A percentile compares a stretch with the other conserved stretches of the same genome.
phyloP scores from a whole-genome alignment of 176 grass and related monocot species.

The Hsuehochloa calcarea region DNA sequence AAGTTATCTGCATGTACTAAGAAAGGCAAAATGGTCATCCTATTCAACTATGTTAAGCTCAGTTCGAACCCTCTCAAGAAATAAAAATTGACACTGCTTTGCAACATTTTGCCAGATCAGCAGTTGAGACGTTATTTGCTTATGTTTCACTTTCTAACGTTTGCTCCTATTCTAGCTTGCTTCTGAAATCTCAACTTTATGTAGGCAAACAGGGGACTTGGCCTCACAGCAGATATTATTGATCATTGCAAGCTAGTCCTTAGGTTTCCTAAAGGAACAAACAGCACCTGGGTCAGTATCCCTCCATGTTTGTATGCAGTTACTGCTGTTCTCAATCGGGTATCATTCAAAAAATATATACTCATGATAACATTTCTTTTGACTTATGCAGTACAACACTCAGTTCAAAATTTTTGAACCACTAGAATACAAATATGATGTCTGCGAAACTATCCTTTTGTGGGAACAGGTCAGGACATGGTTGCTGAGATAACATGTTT shows the following conservation, averaged over 20 bases:
- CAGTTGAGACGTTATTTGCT: neutral
- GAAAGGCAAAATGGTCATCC: neutral
- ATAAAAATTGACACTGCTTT: neutral
- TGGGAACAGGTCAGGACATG: slow-evolving; percentile 81
- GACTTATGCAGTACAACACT: slow-evolving; percentile 64
- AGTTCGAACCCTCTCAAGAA: neutral
- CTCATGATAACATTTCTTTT: slow-evolving; percentile 12
- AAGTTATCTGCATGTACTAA: neutral
- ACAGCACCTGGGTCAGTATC: slow-evolving; percentile 78
- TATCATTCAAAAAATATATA: neutral
- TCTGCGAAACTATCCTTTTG: slow-evolving; percentile 77
- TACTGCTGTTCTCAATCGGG: neutral
- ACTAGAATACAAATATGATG: slow-evolving; percentile 75
- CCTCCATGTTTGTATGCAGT: slow-evolving; percentile 33
- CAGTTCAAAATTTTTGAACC: slow-evolving; percentile 95
- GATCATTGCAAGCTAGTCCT: slow-evolving; percentile 87
- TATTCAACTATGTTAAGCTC: neutral
- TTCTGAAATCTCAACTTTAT: slow-evolving; percentile 32
- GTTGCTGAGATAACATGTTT: slow-evolving; percentile 27
- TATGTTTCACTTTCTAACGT: neutral
- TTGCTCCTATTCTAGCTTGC: slow-evolving; percentile 2
- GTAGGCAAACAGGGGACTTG: slow-evolving; percentile 88
- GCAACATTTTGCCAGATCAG: neutral
- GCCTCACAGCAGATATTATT: slow-evolving; percentile 70
- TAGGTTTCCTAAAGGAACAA: slow-evolving; percentile 78